Percentiles rank a stretch among this genome's conserved stretches.
phyloP scores from a whole-genome alignment of 306 rosid species.

The Malus fusca region DNA sequence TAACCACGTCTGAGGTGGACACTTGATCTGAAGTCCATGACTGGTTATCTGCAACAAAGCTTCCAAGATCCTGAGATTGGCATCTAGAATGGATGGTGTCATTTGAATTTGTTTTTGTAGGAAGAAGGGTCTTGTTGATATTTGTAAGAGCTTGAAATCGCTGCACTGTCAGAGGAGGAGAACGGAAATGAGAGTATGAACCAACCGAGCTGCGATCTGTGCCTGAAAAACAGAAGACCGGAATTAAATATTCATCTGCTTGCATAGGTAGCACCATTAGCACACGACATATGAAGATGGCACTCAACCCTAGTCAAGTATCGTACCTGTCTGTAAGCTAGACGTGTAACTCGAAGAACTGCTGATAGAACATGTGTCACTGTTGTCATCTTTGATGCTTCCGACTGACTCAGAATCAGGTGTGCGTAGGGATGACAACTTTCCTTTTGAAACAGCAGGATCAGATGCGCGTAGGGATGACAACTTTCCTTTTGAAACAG shows the following conservation, averaged over 20 bases:
- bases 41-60: conserved; percentile 38
- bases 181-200: conserved; percentile 37
- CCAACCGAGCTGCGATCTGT: conserved; percentile 51
- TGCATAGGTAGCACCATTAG: background rate
- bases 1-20: conserved; percentile 25
- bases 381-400: conserved; percentile 41
- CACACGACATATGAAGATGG: background rate
- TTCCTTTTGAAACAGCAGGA: conserved; percentile 65
- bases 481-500: conserved; percentile 71
- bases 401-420: conserved; percentile 40
- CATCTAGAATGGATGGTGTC: conserved; percentile 38
- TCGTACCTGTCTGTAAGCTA: conserved; percentile 59
- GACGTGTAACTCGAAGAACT: conserved; percentile 48
- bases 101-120: conserved; percentile 23
- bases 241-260: conserved; percentile 7
- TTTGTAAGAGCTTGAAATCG: conserved; percentile 74
- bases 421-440: conserved; percentile 50
- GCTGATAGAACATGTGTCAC: conserved; percentile 50
- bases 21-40: conserved; percentile 43
- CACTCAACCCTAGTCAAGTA: conserved; percentile 9
- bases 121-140: conserved; percentile 49
- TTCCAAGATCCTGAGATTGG: conserved; percentile 49
- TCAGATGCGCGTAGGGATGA: conserved; percentile 50
- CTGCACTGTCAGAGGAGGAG: conserved; percentile 63
- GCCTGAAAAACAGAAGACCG: conserved; percentile 1